These are phyloP conservation scores for Selaginella tamariscina DNA, from an alignment of 75 land plant species.

Conservation along the genomic window DNA sequence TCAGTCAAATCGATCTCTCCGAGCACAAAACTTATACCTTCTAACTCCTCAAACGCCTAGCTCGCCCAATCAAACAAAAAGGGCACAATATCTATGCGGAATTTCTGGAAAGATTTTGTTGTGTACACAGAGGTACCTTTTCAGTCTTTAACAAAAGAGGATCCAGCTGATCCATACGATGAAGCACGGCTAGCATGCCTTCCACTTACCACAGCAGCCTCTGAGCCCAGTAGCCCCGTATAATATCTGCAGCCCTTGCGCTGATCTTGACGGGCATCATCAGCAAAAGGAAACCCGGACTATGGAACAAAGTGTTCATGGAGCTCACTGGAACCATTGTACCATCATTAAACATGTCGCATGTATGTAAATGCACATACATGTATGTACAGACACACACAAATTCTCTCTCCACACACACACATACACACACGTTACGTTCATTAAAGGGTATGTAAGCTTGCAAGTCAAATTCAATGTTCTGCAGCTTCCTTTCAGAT, in stretches of 20 bases:
- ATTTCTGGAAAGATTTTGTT: too few species aligned
- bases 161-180: conserved; percentile 40
- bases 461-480: conserved; percentile 57
- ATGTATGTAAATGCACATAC: too few species aligned
- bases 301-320: conserved; percentile 71
- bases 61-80: too few species aligned
- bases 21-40: too few species aligned
- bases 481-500: conserved; percentile 49
- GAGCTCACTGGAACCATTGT: conserved; percentile 79
- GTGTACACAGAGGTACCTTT: too few species aligned
- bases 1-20: too few species aligned
- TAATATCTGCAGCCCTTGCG: conserved; percentile 74
- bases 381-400: too few species aligned
- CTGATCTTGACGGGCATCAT: conserved; percentile 85
- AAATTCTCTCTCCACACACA: too few species aligned
- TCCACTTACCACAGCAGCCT: conserved; percentile 88
- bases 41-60: too few species aligned
- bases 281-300: conserved; percentile 71
- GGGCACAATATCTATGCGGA: too few species aligned
- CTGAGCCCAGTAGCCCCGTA: conserved; percentile 94
- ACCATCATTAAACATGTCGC: conserved; percentile 76
- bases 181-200: conserved; percentile 64
- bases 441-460: too few species aligned
- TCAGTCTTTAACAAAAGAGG: conserved; percentile 67
- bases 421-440: too few species aligned